phyloP scores from a whole-genome alignment of 2,329 filamentous ascomycete genomes.

The Fusarium sp. region DNA sequence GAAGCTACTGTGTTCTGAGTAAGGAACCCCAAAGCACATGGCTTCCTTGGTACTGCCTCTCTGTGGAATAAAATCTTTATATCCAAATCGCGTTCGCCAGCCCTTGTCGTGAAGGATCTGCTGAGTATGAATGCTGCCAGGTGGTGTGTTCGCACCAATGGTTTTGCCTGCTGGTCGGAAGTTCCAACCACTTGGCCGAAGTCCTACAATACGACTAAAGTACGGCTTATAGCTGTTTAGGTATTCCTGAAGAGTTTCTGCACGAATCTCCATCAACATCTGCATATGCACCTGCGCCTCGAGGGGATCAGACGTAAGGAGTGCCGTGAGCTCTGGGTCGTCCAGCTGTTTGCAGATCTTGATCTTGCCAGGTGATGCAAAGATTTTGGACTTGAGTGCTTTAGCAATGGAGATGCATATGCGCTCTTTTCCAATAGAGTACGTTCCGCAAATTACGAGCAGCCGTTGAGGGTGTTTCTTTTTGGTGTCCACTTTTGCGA shows the following conservation, averaged over 20 bases:
- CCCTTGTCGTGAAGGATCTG: constrained; percentile 64
- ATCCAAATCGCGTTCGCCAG: constrained; percentile 79
- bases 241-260: constrained; percentile 91
- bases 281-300: constrained; percentile 99
- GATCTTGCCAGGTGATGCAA: constrained; percentile 82
- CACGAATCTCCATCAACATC: constrained; percentile 89
- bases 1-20: constrained; percentile 95
- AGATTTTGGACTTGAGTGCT: constrained; percentile 88
- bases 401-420: constrained; percentile 92
- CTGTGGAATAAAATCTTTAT: constrained; percentile 78
- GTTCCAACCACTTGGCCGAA: constrained; percentile 93
- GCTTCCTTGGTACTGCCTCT: constrained; percentile 83
- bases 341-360: constrained; percentile 85
- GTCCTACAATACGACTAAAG: constrained; percentile 87
- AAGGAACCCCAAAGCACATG: constrained; percentile 92
- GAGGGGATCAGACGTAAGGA: constrained; percentile 80
- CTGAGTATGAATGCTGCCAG: constrained; percentile 58
- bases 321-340: constrained; percentile 78
- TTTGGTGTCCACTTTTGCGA: constrained; percentile 42
- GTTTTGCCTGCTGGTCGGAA: constrained; percentile 73
- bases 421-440: constrained; percentile 97
- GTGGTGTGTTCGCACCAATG: constrained; percentile 63
- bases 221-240: constrained; percentile 79
- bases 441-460: constrained; percentile 92
- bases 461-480: constrained; percentile 63